Base-by-base conservation (phyloP, 495 filamentous ascomycete genomes). In the Evernia prunastri region DNA sequence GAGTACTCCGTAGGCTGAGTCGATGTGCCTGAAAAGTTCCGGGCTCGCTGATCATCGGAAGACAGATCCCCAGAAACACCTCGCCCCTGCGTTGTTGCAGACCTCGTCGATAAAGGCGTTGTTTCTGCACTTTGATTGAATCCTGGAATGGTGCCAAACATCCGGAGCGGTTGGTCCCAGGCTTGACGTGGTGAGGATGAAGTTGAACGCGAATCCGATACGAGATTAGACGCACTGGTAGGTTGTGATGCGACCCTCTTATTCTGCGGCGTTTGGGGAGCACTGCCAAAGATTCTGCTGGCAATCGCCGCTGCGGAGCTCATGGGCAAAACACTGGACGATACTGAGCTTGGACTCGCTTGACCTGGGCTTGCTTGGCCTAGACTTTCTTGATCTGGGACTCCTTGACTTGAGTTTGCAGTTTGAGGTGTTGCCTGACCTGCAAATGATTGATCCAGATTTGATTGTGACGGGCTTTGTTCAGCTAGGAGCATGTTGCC, bases 281-380 rank as follows among this genome's bases (percentile, higher is more conserved):
- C 15, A 36, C 40, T 42, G 35, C 63, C 62, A 39, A 60, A 61
- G 8, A 62, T 62, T n/a, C 57, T 58, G 15, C 63, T 57, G 13
- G 59, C 53, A 35, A 56, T 64, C 9, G 49, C 61, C n/a, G 60
- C 40, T 31, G 63, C 81, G 76, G 23, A 71, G 78, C 56, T 81
- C 74, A 54, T 78, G 70, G 62, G 42, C n/a, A 64, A 13, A 29
- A 12, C 12, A 59, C 56, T 15, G 17, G 33, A 18, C 33, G 56
- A 27, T 25, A 31, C 71, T 73, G 77, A n/a, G 80, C 61, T 45
- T 39, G 61, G 29, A 42, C 39, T 56, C 25, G 37, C 54, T 33
- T 56, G 47, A 29, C 23, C 23, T 49, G 77, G 59, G 73, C 81
- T 43, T 43, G 40, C 39, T 15, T 42, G 39, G 17, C 39, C 17